A percentile compares a stretch with the other conserved stretches of the same genome.
Evolutionary conservation across 345 rosid genomes (phyloP).

Genomic region (Populus nigra): DNA sequence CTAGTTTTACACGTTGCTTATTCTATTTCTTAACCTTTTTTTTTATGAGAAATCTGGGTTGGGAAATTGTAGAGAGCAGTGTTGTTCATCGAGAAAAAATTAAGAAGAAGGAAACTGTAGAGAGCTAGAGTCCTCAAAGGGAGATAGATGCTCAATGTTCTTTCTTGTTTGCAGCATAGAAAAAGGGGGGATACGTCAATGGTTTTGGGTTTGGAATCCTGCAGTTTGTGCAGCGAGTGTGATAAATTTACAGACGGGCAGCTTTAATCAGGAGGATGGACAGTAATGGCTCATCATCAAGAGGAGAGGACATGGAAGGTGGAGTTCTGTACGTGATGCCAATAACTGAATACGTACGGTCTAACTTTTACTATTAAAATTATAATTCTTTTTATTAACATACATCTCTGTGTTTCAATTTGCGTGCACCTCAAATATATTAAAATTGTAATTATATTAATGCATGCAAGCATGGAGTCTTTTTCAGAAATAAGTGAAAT

Average conservation of each 20-base stretch:
- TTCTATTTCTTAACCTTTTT: not conserved
- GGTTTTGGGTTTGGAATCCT: not conserved
- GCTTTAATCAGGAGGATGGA: not conserved
- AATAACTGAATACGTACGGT: too few relatives aligned
- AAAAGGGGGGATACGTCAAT: not conserved
- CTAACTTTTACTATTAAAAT: too few relatives aligned
- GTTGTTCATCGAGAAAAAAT: not conserved
- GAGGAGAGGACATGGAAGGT: not conserved
- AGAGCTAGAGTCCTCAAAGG: not conserved
- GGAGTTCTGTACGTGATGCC: not conserved
- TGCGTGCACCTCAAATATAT: too few relatives aligned
- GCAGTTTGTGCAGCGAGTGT: not conserved
- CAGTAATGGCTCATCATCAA: not conserved
- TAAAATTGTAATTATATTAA: too few relatives aligned
- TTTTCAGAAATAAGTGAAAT: too few relatives aligned
- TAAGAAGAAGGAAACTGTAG: not conserved
- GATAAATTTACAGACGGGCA: not conserved
- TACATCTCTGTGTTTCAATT: too few relatives aligned
- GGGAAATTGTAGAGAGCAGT: not conserved
- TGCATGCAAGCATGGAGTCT: too few relatives aligned
- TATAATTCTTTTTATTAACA: too few relatives aligned
- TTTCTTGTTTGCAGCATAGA: not conserved
- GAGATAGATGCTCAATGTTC: not conserved
- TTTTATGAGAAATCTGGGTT: not conserved
- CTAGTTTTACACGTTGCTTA: not conserved